These are phyloP conservation scores for Coemansia sp. DNA, from an alignment of 192 early-diverging fungal species.

Conservation along the genomic window DNA sequence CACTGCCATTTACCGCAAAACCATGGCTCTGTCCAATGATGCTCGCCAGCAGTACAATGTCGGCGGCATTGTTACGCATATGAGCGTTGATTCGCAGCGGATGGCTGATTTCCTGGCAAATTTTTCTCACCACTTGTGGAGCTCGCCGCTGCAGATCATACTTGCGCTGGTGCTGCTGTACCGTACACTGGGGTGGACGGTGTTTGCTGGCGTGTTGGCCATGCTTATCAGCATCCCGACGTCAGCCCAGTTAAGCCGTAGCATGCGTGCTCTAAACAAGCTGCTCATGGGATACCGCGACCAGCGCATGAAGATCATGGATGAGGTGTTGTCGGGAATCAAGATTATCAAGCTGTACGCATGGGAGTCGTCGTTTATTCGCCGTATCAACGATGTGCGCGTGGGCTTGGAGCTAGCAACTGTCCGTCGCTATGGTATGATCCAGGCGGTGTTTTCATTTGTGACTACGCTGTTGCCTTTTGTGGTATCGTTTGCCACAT, in stretches of 20 bases:
- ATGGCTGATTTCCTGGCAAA: conserved; percentile 66
- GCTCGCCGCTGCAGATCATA: conserved; percentile 78
- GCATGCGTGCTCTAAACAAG: conserved; percentile 77
- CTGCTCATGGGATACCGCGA: conserved; percentile 73
- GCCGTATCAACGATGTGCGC: conserved; percentile 43
- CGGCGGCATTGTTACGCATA: conserved; percentile 74
- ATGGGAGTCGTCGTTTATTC: conserved; percentile 61
- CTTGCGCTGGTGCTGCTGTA: conserved; percentile 79
- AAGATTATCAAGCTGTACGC: conserved; percentile 71
- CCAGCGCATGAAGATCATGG: conserved; percentile 65
- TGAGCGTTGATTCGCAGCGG: conserved; percentile 73
- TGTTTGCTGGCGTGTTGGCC: conserved; percentile 81
- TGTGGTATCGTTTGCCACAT: conserved; percentile 47
- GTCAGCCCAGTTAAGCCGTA: conserved; percentile 68
- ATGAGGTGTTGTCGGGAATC: conserved; percentile 63
- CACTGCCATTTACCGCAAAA: conserved; percentile 88
- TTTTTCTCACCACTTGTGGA: conserved; percentile 79
- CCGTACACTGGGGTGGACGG: conserved; percentile 76
- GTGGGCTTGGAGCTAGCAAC: conserved; percentile 39
- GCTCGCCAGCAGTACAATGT: conserved; percentile 81
- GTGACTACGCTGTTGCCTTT: conserved; percentile 45
- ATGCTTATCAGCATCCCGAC: conserved; percentile 86
- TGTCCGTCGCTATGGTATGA: conserved; percentile 31
- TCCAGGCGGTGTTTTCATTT: conserved; percentile 42
- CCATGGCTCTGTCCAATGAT: conserved; percentile 77